Conservation (phyloP, 2,329 filamentous ascomycete genomes). For the Talaromyces funiculosus region DNA sequence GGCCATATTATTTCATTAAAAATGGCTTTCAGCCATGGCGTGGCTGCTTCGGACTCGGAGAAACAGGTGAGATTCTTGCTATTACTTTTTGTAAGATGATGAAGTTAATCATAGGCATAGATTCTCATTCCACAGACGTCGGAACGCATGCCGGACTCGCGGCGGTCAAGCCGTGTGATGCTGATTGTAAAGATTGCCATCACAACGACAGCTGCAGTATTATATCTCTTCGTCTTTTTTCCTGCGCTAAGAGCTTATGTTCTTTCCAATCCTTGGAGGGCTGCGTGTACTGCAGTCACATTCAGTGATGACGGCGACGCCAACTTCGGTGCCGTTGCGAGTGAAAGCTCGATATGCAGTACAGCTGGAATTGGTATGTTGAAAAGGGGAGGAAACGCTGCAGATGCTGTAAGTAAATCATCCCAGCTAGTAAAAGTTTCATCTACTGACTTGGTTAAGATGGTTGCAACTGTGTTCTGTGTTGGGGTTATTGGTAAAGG, state of each 20-base stretch:
- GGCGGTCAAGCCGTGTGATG: not conserved
- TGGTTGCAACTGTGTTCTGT: constrained; percentile 69
- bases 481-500: constrained; percentile 62
- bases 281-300: not conserved
- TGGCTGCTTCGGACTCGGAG: not conserved
- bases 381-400: constrained; percentile 62
- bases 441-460: constrained; percentile 26
- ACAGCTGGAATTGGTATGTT: constrained; percentile 61
- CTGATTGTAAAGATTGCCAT: not conserved
- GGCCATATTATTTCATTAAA: constrained; percentile 22
- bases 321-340: constrained; percentile 60
- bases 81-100: not conserved
- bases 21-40: not conserved
- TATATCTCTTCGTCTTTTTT: constrained; percentile 2
- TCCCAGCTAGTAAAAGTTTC: too few species aligned
- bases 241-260: not conserved
- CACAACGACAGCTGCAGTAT: not conserved
- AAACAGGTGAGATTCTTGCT: constrained; percentile 8
- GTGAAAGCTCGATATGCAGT: constrained; percentile 64
- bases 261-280: not conserved
- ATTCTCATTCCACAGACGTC: not conserved
- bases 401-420: constrained; percentile 54
- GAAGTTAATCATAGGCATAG: not conserved
- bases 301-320: not conserved
- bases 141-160: not conserved